A percentile compares a stretch with the other conserved stretches of the same genome.
Conservation (phyloP, 106 monocot species). For the Chionographis japonica region DNA sequence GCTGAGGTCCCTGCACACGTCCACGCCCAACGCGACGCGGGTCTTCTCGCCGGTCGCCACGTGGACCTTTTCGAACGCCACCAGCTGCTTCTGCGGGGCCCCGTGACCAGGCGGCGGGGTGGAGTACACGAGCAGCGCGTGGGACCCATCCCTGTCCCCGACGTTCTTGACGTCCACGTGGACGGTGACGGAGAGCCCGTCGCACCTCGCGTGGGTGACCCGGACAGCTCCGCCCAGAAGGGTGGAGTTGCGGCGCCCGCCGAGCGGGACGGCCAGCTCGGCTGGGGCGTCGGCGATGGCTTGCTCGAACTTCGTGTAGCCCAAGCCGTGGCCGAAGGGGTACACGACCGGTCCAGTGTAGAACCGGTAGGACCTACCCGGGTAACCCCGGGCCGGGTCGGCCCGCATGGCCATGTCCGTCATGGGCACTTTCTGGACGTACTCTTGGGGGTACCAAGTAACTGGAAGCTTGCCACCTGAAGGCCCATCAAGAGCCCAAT, state of each 20-base stretch:
- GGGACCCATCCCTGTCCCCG: slow-evolving; percentile 43
- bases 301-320: slow-evolving; percentile 62
- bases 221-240: slow-evolving; percentile 19
- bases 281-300: slow-evolving; percentile 34
- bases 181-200: slow-evolving; percentile 29
- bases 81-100: slow-evolving; percentile 39
- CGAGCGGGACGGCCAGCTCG: slow-evolving; percentile 25
- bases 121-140: slow-evolving; percentile 54
- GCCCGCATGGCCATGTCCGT: slow-evolving; percentile 72
- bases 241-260: slow-evolving; percentile 18
- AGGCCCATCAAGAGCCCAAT: not conserved
- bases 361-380: slow-evolving; percentile 80
- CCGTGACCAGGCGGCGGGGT: slow-evolving; percentile 19
- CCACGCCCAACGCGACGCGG: slow-evolving; percentile 37
- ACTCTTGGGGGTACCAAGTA: slow-evolving; percentile 90
- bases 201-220: slow-evolving; percentile 43
- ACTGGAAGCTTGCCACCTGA: slow-evolving; percentile 74
- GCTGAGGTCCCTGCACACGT: slow-evolving; percentile 69
- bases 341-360: slow-evolving; percentile 70
- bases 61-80: slow-evolving; percentile 70
- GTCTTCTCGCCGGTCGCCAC: slow-evolving; percentile 22
- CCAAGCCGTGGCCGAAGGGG: slow-evolving; percentile 72
- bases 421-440: slow-evolving; percentile 50
- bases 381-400: slow-evolving; percentile 42
- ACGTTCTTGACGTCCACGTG: slow-evolving; percentile 55